Conservation (phyloP, 306 rosid species). For the Dryas octopetala region DNA sequence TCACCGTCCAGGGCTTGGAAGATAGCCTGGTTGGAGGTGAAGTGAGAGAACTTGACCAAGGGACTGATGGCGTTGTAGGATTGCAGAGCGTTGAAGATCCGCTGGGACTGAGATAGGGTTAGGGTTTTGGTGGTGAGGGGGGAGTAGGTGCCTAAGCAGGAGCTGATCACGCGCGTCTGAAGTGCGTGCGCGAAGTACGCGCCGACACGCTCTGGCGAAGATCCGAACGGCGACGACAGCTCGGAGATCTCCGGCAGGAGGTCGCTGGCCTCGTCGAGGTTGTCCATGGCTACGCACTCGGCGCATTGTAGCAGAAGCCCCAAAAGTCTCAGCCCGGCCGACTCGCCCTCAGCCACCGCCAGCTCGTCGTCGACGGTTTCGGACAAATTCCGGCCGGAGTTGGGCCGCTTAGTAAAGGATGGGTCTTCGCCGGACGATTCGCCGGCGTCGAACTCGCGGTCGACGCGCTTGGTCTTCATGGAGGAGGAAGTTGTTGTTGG, state of each 20-base stretch:
- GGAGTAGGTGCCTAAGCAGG: slow-evolving; percentile 64
- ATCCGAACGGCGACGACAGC: slow-evolving; percentile 84
- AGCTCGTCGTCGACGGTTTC: slow-evolving; percentile 36
- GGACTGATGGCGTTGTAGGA: slow-evolving; percentile 91
- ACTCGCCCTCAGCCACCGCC: slow-evolving; percentile 39
- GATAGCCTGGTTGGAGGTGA: slow-evolving; percentile 96
- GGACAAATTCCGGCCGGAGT: slow-evolving; percentile 31
- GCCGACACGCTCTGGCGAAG: slow-evolving; percentile 88
- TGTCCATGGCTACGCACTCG: slow-evolving; percentile 83
- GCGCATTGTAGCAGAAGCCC: slow-evolving; percentile 94
- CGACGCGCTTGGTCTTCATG: slow-evolving; percentile 74
- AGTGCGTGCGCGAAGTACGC: slow-evolving; percentile 91
- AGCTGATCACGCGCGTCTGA: slow-evolving; percentile 84
- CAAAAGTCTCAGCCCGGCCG: slow-evolving; percentile 64
- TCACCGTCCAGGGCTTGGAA: slow-evolving; percentile 92
- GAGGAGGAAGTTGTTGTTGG: slow-evolving; percentile 34
- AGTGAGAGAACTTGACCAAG: slow-evolving; percentile 85
- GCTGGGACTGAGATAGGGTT: slow-evolving; percentile 57
- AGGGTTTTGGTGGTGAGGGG: slow-evolving; percentile 57
- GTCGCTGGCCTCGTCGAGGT: slow-evolving; percentile 68
- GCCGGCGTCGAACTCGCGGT: slow-evolving; percentile 33
- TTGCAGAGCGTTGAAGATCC: slow-evolving; percentile 78
- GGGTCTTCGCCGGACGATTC: slow-evolving; percentile 32
- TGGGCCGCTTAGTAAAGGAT: slow-evolving; percentile 43
- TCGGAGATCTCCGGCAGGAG: slow-evolving; percentile 81